A percentile compares a stretch with the other conserved stretches of the same genome.
Evolutionary conservation across 495 filamentous ascomycete species (phyloP).

Genomic region (Apodospora peruviana): DNA sequence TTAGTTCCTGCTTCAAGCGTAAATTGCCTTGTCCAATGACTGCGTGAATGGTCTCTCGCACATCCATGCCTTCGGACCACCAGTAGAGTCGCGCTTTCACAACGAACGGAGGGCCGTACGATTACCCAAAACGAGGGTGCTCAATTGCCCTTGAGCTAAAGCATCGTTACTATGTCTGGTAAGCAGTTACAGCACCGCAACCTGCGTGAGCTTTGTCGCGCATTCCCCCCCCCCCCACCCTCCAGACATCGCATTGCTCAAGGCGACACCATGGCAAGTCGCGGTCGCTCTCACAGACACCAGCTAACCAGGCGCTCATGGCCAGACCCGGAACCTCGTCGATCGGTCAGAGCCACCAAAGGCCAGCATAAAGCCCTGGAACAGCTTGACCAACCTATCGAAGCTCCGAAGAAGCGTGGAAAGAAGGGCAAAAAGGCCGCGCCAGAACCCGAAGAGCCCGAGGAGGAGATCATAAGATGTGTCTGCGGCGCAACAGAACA

Average conservation of each 20-base stretch:
- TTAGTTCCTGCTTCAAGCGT: constrained; percentile 18
- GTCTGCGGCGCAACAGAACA: constrained; percentile 86
- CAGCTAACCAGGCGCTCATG: constrained; percentile 15
- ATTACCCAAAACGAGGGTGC: not conserved
- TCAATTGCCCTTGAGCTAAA: too few relatives aligned
- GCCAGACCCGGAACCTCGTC: constrained; percentile 71
- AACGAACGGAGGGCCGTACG: not conserved
- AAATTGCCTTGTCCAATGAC: constrained; percentile 26
- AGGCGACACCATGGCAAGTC: not conserved
- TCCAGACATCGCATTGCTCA: not conserved
- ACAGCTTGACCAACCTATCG: constrained; percentile 58
- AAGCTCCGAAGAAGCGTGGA: constrained; percentile 55
- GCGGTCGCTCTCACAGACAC: constrained; percentile 3
- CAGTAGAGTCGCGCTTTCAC: constrained; percentile 19
- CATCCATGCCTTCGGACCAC: constrained; percentile 24
- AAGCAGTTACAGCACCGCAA: constrained; percentile 23
- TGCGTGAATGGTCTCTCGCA: constrained; percentile 23
- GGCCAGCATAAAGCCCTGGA: constrained; percentile 89
- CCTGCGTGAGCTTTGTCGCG: constrained; percentile 2
- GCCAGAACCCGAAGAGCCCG: constrained; percentile 57
- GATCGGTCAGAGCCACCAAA: constrained; percentile 91
- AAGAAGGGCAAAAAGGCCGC: constrained; percentile 50
- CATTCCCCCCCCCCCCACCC: not conserved
- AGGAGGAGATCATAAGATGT: constrained; percentile 72
- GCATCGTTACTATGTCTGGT: constrained; percentile 27